phyloP scores from a whole-genome alignment of 768 basidiomycete species.

The Dacryopinax primogenitus region DNA sequence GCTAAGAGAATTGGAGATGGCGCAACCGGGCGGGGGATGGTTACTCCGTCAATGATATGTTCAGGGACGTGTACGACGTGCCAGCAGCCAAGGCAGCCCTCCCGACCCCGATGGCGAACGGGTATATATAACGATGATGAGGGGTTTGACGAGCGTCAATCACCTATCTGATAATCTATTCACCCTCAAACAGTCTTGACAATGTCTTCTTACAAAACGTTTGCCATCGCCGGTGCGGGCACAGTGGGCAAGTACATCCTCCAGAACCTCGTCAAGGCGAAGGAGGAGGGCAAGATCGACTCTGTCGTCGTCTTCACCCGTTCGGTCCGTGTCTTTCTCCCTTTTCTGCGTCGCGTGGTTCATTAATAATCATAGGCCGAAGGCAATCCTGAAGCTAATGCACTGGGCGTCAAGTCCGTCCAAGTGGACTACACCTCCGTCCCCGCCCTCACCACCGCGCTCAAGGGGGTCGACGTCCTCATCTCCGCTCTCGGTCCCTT shows the following conservation, averaged over 20 bases:
- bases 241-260: conserved; percentile 11
- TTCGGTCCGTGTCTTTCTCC: background rate
- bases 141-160: background rate
- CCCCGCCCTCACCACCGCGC: background rate
- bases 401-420: background rate
- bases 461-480: conserved; percentile 12
- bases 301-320: background rate
- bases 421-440: conserved; percentile 7
- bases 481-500: background rate
- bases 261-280: background rate
- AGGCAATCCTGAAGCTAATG: background rate
- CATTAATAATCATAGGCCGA: background rate
- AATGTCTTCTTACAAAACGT: conserved; percentile 8
- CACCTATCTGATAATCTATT: background rate
- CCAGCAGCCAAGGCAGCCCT: too few species aligned
- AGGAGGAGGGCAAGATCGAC: conserved; percentile 5
- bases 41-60: background rate
- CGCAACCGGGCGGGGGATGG: conserved; percentile 3
- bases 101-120: too few species aligned
- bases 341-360: background rate
- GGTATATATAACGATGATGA: background rate
- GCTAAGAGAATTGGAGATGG: background rate
- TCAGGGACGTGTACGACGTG: conserved; percentile 3
- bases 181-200: too few species aligned
- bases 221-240: conserved; percentile 16